A percentile compares a stretch with the other conserved stretches of the same genome.
These are phyloP conservation scores for Selaginella tamariscina DNA, from an alignment of 75 land plant genomes.

Conservation along the genomic window DNA sequence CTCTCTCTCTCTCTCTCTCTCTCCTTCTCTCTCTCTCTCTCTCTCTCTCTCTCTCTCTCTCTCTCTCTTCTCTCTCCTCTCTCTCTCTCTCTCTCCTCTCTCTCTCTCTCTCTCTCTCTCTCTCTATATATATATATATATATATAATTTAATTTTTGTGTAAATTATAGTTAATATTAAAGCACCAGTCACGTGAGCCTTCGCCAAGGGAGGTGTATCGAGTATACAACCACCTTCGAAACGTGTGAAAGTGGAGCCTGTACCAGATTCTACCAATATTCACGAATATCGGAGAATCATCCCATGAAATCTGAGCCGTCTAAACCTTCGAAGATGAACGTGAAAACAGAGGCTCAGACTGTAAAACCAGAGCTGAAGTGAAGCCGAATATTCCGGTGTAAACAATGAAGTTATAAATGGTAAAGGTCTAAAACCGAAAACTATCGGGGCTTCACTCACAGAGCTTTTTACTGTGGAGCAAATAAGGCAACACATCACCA, in stretches of 20 bases:
- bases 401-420: background rate
- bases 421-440: constrained; percentile 56
- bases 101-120: too few relatives aligned
- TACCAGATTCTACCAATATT: background rate
- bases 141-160: too few relatives aligned
- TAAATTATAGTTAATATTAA: too few relatives aligned
- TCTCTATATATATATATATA: too few relatives aligned
- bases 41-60: too few relatives aligned
- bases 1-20: too few relatives aligned
- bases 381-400: background rate
- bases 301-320: constrained; percentile 21
- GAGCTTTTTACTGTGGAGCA: constrained; percentile 96
- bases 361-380: constrained; percentile 43
- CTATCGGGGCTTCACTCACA: constrained; percentile 79
- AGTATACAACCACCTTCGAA: constrained; percentile 34
- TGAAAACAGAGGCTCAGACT: constrained; percentile 28
- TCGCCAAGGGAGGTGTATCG: too few relatives aligned
- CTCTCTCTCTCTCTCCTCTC: too few relatives aligned
- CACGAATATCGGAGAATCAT: constrained; percentile 16
- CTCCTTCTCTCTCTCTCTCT: too few relatives aligned
- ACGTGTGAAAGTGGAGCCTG: constrained; percentile 49
- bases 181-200: constrained; percentile 17
- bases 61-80: too few relatives aligned
- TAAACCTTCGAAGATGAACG: constrained; percentile 17
- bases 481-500: constrained; percentile 68